These are phyloP conservation scores for Vigna mungo DNA, from an alignment of 306 rosid species.

Conservation along the genomic window DNA sequence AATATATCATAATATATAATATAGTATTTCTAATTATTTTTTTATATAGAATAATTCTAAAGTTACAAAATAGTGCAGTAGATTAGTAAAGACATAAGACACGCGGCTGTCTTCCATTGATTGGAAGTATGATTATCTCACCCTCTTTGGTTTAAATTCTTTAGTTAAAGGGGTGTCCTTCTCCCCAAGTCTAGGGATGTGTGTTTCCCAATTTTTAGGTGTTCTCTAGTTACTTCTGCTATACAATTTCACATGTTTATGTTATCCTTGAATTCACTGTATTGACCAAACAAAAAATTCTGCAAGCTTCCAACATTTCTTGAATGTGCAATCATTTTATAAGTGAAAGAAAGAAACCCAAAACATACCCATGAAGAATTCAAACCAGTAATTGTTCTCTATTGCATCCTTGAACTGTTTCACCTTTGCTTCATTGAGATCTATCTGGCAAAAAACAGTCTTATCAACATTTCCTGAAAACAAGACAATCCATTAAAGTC, in stretches of 20 bases:
- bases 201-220: constrained; percentile 11
- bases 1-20: not conserved
- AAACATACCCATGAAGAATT: constrained; percentile 93
- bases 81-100: not conserved
- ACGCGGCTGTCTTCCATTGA: not conserved
- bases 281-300: not conserved
- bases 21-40: not conserved
- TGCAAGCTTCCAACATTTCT: constrained; percentile 37
- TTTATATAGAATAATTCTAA: not conserved
- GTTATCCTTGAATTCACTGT: constrained; percentile 5
- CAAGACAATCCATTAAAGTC: constrained; percentile 37
- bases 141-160: constrained; percentile 14
- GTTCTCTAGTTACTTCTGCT: constrained; percentile 5
- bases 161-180: not conserved
- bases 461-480: constrained; percentile 82
- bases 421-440: constrained; percentile 70
- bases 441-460: constrained; percentile 68
- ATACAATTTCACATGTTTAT: constrained; percentile 1
- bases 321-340: constrained; percentile 31
- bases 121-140: not conserved
- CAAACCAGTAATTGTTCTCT: constrained; percentile 95
- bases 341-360: constrained; percentile 34
- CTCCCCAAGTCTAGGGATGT: not conserved
- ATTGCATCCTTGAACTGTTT: constrained; percentile 96
- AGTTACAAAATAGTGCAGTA: not conserved